Evolutionary conservation across 768 basidiomycete genomes (phyloP).

Genomic region (Rhodotorula diobovata): DNA sequence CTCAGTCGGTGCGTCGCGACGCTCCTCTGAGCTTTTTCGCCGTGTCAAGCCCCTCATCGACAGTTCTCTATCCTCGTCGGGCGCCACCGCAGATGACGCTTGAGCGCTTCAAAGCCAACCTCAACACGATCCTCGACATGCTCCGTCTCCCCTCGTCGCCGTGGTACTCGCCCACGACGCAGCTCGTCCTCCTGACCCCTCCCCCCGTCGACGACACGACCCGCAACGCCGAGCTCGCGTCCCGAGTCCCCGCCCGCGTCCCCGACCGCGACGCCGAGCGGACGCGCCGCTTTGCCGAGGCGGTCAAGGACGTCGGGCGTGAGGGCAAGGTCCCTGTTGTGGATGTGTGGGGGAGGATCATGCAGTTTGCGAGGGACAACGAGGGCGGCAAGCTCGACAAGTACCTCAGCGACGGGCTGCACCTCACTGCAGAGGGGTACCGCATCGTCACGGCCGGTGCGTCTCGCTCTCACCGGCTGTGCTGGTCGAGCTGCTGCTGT

Average conservation of each 20-base stretch:
- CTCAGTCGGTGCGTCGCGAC: conserved; percentile 17
- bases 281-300: conserved; percentile 30
- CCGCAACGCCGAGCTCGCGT: conserved; percentile 27
- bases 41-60: too few species aligned
- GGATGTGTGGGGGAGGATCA: conserved; percentile 29
- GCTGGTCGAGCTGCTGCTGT: too few species aligned
- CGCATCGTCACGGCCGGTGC: conserved; percentile 26
- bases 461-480: background rate
- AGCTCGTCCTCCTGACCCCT: conserved; percentile 32
- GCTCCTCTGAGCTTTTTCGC: too few species aligned
- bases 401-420: conserved; percentile 35
- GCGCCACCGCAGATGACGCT: conserved; percentile 27
- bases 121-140: conserved; percentile 27
- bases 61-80: background rate
- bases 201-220: conserved; percentile 32
- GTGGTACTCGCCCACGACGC: conserved; percentile 24
- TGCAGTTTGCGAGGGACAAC: background rate
- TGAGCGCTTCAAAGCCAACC: conserved; percentile 34
- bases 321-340: background rate
- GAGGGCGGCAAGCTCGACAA: conserved; percentile 13
- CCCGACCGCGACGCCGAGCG: conserved; percentile 30
- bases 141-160: conserved; percentile 24
- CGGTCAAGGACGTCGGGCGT: conserved; percentile 22
- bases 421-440: conserved; percentile 31
- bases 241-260: conserved; percentile 17